phyloP scores from a whole-genome alignment of 192 early-diverging fungal species.

The Linnemannia schmuckeri region DNA sequence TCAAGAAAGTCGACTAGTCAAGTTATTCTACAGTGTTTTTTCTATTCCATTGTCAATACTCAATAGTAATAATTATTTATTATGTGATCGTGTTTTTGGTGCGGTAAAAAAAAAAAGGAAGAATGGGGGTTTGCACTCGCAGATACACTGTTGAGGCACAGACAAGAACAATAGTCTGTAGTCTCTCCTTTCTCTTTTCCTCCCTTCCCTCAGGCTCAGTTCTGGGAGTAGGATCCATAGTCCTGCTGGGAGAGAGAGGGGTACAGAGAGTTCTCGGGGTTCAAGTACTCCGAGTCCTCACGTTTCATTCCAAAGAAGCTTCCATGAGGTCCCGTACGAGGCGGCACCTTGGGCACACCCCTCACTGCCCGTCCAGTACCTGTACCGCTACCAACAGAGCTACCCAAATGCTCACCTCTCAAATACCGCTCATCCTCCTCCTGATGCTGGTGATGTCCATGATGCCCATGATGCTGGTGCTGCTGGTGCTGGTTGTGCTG shows the following conservation, averaged over 20 bases:
- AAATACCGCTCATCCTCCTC: no score
- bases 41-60: background rate
- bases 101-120: no score
- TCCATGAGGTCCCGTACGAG: slow-evolving; percentile 43
- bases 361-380: background rate
- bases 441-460: background rate
- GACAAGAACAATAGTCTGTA: background rate
- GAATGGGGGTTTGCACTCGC: no score
- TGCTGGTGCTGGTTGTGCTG: slow-evolving; percentile 2
- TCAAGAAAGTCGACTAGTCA: slow-evolving; percentile 8
- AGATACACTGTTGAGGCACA: background rate
- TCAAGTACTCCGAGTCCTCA: slow-evolving; percentile 49
- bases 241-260: slow-evolving; percentile 47
- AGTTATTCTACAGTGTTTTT: background rate
- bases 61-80: background rate
- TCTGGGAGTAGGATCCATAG: slow-evolving; percentile 2
- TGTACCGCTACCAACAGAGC: background rate
- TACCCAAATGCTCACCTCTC: background rate
- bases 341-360: slow-evolving; percentile 31
- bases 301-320: slow-evolving; percentile 53
- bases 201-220: background rate
- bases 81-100: no score
- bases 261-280: slow-evolving; percentile 44
- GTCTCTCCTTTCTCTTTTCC: background rate
- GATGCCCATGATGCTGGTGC: background rate